phyloP scores from a whole-genome alignment of 1,284 basidiomycete genomes.

The Irpex sp. region DNA sequence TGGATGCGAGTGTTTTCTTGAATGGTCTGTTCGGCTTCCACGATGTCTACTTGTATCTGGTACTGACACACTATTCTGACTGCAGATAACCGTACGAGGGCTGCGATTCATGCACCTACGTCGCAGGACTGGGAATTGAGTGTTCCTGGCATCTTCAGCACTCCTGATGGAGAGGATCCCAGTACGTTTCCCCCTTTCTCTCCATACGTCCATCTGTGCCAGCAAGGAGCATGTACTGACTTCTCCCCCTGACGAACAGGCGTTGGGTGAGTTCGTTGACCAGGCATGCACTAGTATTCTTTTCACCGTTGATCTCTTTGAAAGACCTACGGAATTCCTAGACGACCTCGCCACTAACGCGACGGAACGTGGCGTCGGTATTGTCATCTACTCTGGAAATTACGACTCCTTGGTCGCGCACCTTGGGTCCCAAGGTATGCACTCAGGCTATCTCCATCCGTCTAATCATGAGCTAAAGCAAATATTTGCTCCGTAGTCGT shows the following conservation, averaged over 20 bases:
- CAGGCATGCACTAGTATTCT: conserved; percentile 57
- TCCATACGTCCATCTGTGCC: neutral
- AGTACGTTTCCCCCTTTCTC: neutral
- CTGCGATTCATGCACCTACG: conserved; percentile 11
- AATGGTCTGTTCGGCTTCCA: neutral
- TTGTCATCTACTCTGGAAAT: conserved; percentile 30
- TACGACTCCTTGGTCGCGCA: conserved; percentile 26
- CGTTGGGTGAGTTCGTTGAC: conserved; percentile 51
- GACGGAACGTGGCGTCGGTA: conserved; percentile 21
- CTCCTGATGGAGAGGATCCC: neutral
- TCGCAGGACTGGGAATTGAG: conserved; percentile 9
- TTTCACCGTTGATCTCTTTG: neutral
- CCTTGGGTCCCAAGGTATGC: neutral
- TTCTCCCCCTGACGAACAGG: too few relatives aligned
- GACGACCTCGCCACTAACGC: conserved; percentile 27
- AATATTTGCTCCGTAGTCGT: neutral
- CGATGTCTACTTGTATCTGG: neutral
- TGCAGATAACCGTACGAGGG: conserved; percentile 3
- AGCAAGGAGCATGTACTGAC: neutral
- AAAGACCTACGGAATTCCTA: conserved; percentile 27
- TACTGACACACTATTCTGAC: neutral
- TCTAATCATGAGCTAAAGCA: conserved; percentile 13
- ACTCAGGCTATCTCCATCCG: conserved; percentile 53
- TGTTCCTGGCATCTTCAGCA: neutral
- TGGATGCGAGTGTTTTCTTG: neutral